Base-by-base conservation (phyloP, 768 basidiomycete genomes). In the Rhizopogon vesiculosus region DNA sequence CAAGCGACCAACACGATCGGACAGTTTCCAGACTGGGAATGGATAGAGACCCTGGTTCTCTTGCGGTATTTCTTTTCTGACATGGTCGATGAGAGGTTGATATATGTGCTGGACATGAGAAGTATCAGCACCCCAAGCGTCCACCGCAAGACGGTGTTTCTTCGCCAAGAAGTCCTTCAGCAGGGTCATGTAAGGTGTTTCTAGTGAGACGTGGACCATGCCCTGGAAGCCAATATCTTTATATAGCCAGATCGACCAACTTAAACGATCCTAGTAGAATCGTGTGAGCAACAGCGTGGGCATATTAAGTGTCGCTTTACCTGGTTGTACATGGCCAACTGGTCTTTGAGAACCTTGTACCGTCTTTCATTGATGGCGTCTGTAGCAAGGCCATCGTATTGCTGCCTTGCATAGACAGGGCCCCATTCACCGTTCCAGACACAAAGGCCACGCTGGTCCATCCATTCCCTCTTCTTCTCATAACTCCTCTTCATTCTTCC, bases 161-260 rank as follows among this genome's bases (percentile, higher is more conserved):
- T 86, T 90, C 51, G 78, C 80, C 51, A 91, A 77, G 74, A 90
- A 90, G 33, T 80, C 74, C 45, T 74, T 71, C 72, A 93, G 79
- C 49, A 86, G 80, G 49, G 73, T 80, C 77, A 86, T 85, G 73
- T 90, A 93, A 3, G 86, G 77, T 3, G 89, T 84, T 13, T 84
- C 80, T 12, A 74, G 76, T n/a, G 80, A 78, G 62, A 85, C 76
- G 69, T 88, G 81, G 29, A 88, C 85, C 89, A 92, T 90, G 39
- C 90, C 90, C 71, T 90, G 87, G 78, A 86, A 87, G n/a, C 88
- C 88, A 61, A 89, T 87, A 62, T 89, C 87, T 62, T 88, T 93
- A 80, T 89, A 93, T 18, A 91, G 72, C 91, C 91, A 93, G 73
- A 92, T 93, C 0, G 86, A 85, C 89, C 89, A 91, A 65, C 82